Evolutionary conservation across 2,329 filamentous ascomycete species (phyloP).

Genomic region (Calonectria pseudoreteaudii): DNA sequence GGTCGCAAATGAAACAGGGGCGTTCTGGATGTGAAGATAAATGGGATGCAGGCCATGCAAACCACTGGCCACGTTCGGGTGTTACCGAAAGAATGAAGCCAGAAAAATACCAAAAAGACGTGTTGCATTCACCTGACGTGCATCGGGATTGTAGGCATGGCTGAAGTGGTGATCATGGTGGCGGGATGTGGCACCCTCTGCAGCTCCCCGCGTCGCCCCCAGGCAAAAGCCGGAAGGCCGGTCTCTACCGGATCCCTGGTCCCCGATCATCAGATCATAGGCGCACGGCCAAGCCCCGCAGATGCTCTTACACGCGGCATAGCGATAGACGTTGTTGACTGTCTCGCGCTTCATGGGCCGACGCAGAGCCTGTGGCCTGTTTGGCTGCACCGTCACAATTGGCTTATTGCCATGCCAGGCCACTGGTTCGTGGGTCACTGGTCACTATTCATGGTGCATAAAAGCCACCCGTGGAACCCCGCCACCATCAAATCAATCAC

Average conservation of each 20-base stretch:
- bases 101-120: not conserved
- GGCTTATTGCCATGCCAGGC: constrained; percentile 10
- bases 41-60: not conserved
- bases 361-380: constrained; percentile 26
- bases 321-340: not conserved
- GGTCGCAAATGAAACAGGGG: not conserved
- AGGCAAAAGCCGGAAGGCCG: constrained; percentile 36
- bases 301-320: constrained; percentile 3
- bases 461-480: constrained; percentile 37
- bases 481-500: not conserved
- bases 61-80: not conserved
- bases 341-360: constrained; percentile 22
- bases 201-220: constrained; percentile 27
- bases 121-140: not conserved
- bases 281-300: constrained; percentile 37
- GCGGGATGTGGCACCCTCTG: constrained; percentile 14
- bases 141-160: constrained; percentile 1
- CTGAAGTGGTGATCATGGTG: constrained; percentile 27
- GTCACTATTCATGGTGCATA: not conserved
- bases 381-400: constrained; percentile 6
- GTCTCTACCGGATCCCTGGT: constrained; percentile 32
- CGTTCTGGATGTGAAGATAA: not conserved
- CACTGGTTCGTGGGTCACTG: constrained; percentile 14
- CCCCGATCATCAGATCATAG: constrained; percentile 37
- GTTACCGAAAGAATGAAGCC: not conserved